Evolutionary conservation across 2,329 filamentous ascomycete species (phyloP).

Genomic region (Karstenula rhodostoma): DNA sequence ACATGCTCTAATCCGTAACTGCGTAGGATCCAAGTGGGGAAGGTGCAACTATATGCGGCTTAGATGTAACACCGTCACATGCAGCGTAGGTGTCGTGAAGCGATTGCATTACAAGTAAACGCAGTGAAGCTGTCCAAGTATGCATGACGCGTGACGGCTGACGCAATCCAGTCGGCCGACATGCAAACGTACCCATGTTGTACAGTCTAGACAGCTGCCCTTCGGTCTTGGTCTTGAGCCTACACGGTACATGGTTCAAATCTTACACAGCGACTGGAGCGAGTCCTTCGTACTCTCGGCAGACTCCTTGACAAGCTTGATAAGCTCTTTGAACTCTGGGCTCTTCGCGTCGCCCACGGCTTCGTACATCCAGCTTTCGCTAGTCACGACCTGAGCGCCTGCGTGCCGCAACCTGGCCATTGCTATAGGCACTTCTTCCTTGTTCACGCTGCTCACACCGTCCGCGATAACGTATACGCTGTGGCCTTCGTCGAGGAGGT

Average conservation of each 20-base stretch:
- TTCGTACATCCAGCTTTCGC: conserved; percentile 91
- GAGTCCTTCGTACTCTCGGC: conserved; percentile 73
- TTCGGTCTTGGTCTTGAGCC: neutral
- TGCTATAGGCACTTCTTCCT: conserved; percentile 80
- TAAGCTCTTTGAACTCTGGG: conserved; percentile 75
- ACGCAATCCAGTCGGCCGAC: neutral
- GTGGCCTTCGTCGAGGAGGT: conserved; percentile 78
- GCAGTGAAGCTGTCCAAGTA: neutral
- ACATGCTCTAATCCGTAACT: too few species aligned
- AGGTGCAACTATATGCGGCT: too few species aligned
- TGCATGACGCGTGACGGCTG: neutral
- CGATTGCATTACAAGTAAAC: neutral
- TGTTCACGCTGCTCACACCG: conserved; percentile 87
- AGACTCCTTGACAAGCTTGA: conserved; percentile 80
- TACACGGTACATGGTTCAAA: conserved; percentile 28
- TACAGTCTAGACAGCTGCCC: neutral
- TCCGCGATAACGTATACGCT: conserved; percentile 88
- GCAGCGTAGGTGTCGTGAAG: too few species aligned
- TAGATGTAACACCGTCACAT: too few species aligned
- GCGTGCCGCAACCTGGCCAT: conserved; percentile 77
- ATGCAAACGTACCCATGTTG: neutral
- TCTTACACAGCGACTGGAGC: conserved; percentile 71
- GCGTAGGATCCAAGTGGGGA: too few species aligned
- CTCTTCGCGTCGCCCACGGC: conserved; percentile 81
- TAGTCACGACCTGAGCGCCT: conserved; percentile 82